Conservation (phyloP, 208 protist species). For the Trypanosoma melophagium region DNA sequence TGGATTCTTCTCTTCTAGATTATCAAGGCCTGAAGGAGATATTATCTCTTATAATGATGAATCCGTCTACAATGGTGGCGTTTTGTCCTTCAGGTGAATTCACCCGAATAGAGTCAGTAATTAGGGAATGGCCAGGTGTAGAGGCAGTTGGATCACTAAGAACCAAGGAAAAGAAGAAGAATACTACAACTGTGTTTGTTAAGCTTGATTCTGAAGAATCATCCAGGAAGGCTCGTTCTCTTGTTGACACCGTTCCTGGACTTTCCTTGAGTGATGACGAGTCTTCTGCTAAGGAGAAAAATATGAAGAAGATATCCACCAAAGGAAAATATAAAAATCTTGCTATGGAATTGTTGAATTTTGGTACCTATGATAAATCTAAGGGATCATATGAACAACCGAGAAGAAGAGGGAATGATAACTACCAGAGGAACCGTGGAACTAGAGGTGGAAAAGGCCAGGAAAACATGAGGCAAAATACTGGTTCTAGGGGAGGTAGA, state of each 20-base stretch:
- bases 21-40: background rate
- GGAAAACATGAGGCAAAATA: background rate
- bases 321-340: constrained; percentile 34
- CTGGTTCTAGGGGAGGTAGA: constrained; percentile 4
- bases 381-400: constrained; percentile 11
- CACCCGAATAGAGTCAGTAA: constrained; percentile 51
- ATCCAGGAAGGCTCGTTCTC: constrained; percentile 30
- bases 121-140: constrained; percentile 76
- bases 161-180: constrained; percentile 78
- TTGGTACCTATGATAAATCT: constrained; percentile 40
- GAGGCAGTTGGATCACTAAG: constrained; percentile 78
- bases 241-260: constrained; percentile 47
- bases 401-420: constrained; percentile 12
- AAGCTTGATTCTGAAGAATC: constrained; percentile 58
- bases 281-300: constrained; percentile 4
- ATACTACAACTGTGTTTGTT: constrained; percentile 81
- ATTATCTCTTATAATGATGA: constrained; percentile 10
- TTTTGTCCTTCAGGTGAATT: constrained; percentile 69
- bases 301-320: constrained; percentile 25
- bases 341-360: constrained; percentile 62
- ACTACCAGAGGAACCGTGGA: constrained; percentile 10
- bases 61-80: constrained; percentile 21
- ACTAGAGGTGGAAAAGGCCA: constrained; percentile 5
- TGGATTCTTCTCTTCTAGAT: background rate
- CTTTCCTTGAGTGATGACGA: constrained; percentile 24